phyloP scores from a whole-genome alignment of 257 asterid species.

The Solanum pinnatisectum region DNA sequence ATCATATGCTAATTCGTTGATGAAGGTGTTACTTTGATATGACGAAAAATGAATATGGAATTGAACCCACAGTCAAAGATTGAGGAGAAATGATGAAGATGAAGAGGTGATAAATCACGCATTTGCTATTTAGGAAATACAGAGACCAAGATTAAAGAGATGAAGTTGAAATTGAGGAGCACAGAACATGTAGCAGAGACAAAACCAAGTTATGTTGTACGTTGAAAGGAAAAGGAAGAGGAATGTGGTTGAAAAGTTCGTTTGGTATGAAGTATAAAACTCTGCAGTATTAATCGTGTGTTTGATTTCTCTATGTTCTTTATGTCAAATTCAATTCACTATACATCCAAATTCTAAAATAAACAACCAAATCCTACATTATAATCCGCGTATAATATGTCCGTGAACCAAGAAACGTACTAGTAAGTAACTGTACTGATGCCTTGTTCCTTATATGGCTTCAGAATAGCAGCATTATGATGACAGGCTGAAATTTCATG shows the following conservation, averaged over 20 bases:
- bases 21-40: background rate
- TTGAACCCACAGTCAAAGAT: constrained; percentile 4
- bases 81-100: background rate
- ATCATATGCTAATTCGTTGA: background rate
- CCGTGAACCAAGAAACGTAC: background rate
- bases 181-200: too few relatives aligned
- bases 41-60: background rate
- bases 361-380: background rate
- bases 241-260: background rate
- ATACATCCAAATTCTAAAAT: background rate
- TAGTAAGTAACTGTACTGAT: background rate
- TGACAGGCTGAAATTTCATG: background rate
- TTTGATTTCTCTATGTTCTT: background rate
- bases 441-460: background rate
- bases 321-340: background rate
- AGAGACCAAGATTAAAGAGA: constrained; percentile 2
- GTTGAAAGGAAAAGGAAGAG: too few relatives aligned
- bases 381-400: background rate
- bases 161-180: background rate
- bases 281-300: too few relatives aligned
- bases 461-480: background rate
- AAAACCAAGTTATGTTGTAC: too few relatives aligned
- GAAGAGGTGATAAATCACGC: constrained; percentile 1
- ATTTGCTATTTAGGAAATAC: background rate
- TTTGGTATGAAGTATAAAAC: background rate